Evolutionary conservation across 768 basidiomycete genomes (phyloP).

Genomic region (Macrolepiota albuminosa): DNA sequence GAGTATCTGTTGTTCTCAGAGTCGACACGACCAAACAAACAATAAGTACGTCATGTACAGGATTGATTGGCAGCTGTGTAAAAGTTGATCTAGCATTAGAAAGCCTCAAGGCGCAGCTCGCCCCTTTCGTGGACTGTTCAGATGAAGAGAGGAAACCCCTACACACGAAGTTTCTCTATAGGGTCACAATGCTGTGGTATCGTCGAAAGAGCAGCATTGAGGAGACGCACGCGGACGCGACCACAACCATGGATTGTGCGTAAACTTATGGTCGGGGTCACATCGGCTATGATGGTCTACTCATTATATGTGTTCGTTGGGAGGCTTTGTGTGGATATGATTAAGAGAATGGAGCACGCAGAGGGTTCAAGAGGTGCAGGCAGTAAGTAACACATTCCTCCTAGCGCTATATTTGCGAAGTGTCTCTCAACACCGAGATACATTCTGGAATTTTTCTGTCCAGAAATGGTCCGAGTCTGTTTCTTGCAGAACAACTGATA

Average conservation of each 20-base stretch:
- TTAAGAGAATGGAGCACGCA: constrained; percentile 39
- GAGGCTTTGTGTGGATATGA: constrained; percentile 65
- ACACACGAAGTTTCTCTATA: background rate
- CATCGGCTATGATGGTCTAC: constrained; percentile 60
- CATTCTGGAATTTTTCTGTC: background rate
- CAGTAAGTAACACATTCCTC: constrained; percentile 46
- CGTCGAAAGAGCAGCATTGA: constrained; percentile 45
- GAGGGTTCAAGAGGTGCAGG: constrained; percentile 50
- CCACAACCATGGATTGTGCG: constrained; percentile 72
- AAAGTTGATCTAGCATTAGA: background rate
- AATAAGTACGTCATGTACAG: background rate
- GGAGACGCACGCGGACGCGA: constrained; percentile 35
- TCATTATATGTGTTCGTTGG: constrained; percentile 75
- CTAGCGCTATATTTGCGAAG: no score
- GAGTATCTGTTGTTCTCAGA: background rate
- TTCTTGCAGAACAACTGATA: constrained; percentile 1
- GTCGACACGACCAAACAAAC: constrained; percentile 7
- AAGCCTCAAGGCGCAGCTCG: background rate
- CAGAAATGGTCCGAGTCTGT: background rate
- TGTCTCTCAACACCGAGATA: background rate
- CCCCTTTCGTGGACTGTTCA: background rate
- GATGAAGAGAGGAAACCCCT: constrained; percentile 1
- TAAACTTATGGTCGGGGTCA: constrained; percentile 63
- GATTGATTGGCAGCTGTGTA: background rate
- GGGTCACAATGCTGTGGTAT: constrained; percentile 42